Evolutionary conservation across 2,329 filamentous ascomycete species (phyloP).

Genomic region (Macrophomina phaseolina): DNA sequence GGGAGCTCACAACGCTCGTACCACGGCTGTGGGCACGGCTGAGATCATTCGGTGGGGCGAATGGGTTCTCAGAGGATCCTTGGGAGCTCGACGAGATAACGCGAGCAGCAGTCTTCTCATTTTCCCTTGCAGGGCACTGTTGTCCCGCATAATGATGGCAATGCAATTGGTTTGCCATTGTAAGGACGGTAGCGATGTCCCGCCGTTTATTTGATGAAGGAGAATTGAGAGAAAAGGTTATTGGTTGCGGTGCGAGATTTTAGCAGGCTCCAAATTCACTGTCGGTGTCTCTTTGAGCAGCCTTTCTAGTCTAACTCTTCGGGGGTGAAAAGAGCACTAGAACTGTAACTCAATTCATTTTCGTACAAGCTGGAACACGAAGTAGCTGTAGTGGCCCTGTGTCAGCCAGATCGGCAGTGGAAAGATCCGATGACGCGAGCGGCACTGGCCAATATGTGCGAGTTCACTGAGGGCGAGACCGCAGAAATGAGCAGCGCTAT

Average conservation of each 20-base stretch:
- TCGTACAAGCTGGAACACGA: too few species aligned
- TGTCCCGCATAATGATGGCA: not conserved
- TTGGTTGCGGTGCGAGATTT: not conserved
- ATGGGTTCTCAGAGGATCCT: not conserved
- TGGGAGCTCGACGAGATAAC: not conserved
- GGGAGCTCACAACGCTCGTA: not conserved
- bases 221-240: not conserved
- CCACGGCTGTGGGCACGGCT: conserved; percentile 7
- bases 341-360: too few species aligned
- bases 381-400: not conserved
- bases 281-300: too few species aligned
- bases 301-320: too few species aligned
- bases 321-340: too few species aligned
- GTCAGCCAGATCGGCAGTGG: not conserved
- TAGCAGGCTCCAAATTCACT: too few species aligned
- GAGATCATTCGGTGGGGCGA: not conserved
- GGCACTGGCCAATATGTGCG: not conserved
- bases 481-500: not conserved
- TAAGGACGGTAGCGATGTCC: too few species aligned
- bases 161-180: not conserved
- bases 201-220: too few species aligned
- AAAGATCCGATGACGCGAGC: not conserved
- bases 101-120: not conserved
- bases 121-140: not conserved
- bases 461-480: not conserved